Evolutionary conservation across 192 early-diverging fungal species (phyloP).

Genomic region (Coemansia sp.): DNA sequence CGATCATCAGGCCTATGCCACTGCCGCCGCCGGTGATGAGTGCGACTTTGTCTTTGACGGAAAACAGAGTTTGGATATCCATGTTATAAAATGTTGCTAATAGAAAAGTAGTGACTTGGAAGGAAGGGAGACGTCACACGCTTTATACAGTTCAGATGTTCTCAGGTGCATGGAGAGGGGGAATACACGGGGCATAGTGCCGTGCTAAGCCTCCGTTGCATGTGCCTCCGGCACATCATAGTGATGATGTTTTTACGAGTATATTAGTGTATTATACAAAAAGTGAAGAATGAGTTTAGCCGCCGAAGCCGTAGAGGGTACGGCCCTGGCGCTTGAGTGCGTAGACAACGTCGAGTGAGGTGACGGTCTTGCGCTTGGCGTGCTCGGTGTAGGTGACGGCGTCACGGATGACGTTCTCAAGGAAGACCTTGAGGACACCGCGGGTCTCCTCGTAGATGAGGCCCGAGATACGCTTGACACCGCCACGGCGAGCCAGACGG

Average conservation of each 20-base stretch:
- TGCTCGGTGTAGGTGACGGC: no score
- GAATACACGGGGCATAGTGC: neutral
- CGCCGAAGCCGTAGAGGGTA: slow-evolving; percentile 87
- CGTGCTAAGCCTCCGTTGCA: neutral
- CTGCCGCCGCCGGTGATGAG: slow-evolving; percentile 78
- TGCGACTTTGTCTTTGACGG: slow-evolving; percentile 76
- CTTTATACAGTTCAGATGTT: neutral
- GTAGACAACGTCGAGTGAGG: slow-evolving; percentile 99
- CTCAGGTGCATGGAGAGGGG: neutral
- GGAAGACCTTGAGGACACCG: slow-evolving; percentile 95
- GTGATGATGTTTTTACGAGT: neutral
- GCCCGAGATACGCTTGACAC: slow-evolving; percentile 99
- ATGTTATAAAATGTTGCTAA: slow-evolving; percentile 20
- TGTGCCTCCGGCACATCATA: neutral
- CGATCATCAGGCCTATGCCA: slow-evolving; percentile 60
- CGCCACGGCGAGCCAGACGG: slow-evolving; percentile 98
- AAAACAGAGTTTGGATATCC: slow-evolving; percentile 60
- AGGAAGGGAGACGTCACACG: neutral
- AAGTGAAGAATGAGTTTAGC: slow-evolving; percentile 47
- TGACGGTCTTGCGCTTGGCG: slow-evolving; percentile 99
- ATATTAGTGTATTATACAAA: neutral
- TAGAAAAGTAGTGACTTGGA: neutral
- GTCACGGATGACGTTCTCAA: no score
- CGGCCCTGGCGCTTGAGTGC: slow-evolving; percentile 96
- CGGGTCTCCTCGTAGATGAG: slow-evolving; percentile 99